Conservation (phyloP, 179 eudicot genomes). For the Carnegiea gigantea region DNA sequence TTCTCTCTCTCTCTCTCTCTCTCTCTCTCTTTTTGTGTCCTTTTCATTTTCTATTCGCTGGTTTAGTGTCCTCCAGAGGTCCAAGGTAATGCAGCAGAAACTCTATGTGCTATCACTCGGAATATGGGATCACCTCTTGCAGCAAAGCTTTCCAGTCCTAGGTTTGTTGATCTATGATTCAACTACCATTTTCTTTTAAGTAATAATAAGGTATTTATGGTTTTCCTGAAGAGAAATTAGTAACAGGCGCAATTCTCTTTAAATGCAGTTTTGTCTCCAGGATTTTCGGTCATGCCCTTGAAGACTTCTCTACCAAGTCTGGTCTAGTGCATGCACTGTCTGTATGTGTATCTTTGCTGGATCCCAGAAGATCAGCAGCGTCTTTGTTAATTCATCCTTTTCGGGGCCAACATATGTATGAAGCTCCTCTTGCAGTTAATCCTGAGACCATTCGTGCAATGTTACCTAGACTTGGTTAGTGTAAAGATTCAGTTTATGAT, state of each 20-base stretch:
- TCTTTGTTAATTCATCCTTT: slow-evolving; percentile 65
- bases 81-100: slow-evolving; percentile 95
- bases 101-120: slow-evolving; percentile 81
- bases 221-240: neutral
- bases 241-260: slow-evolving; percentile 17
- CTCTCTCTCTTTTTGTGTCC: too few relatives aligned
- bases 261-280: slow-evolving; percentile 76
- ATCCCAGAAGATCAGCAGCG: slow-evolving; percentile 79
- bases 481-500: slow-evolving; percentile 2
- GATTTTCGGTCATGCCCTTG: slow-evolving; percentile 84
- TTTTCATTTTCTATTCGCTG: slow-evolving; percentile 9
- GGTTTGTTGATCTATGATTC: slow-evolving; percentile 42
- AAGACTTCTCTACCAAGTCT: slow-evolving; percentile 68
- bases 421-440: slow-evolving; percentile 68
- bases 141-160: slow-evolving; percentile 79
- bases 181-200: neutral
- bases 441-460: slow-evolving; percentile 92
- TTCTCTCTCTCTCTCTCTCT: too few relatives aligned
- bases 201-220: neutral
- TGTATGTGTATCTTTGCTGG: slow-evolving; percentile 91
- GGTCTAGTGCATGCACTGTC: slow-evolving; percentile 81
- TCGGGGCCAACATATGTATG: slow-evolving; percentile 77
- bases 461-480: slow-evolving; percentile 95
- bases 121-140: slow-evolving; percentile 82
- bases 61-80: slow-evolving; percentile 88